phyloP scores from a whole-genome alignment of 192 early-diverging fungal species.

The Coemansia sp. region DNA sequence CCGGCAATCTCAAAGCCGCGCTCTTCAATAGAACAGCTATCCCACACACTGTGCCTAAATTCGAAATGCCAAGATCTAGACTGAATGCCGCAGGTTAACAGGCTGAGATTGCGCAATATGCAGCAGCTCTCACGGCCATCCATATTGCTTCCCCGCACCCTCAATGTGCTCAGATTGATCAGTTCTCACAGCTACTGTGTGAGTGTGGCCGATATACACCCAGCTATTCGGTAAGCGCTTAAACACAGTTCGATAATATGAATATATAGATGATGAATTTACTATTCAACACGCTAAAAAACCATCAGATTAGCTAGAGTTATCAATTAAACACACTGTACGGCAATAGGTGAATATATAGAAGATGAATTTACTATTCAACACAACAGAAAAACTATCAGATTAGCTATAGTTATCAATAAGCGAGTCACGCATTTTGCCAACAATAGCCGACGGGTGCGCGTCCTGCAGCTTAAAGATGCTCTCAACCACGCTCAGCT shows the following conservation, averaged over 20 bases:
- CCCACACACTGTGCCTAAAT: no score
- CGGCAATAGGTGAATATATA: neutral
- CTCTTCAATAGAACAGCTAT: no score
- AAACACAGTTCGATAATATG: neutral
- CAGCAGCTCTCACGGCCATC: slow-evolving; percentile 1
- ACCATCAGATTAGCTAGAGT: neutral
- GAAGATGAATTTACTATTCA: neutral
- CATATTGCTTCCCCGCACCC: neutral
- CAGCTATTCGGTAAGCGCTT: neutral
- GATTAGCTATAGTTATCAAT: slow-evolving; percentile 81
- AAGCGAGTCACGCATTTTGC: slow-evolving; percentile 89
- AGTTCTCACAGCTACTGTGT: neutral
- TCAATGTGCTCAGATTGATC: neutral
- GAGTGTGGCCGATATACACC: neutral
- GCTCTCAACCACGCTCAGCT: slow-evolving; percentile 94
- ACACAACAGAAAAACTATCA: neutral
- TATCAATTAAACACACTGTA: neutral
- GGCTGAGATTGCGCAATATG: neutral
- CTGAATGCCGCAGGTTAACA: no score
- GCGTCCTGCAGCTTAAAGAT: slow-evolving; percentile 97
- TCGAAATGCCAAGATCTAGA: no score
- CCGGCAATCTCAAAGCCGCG: no score
- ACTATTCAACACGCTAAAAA: neutral
- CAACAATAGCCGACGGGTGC: slow-evolving; percentile 86
- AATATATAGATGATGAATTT: neutral